These are phyloP conservation scores for Protomyces macrosporus DNA, from an alignment of 1,139 yeast genomes.

Conservation along the genomic window DNA sequence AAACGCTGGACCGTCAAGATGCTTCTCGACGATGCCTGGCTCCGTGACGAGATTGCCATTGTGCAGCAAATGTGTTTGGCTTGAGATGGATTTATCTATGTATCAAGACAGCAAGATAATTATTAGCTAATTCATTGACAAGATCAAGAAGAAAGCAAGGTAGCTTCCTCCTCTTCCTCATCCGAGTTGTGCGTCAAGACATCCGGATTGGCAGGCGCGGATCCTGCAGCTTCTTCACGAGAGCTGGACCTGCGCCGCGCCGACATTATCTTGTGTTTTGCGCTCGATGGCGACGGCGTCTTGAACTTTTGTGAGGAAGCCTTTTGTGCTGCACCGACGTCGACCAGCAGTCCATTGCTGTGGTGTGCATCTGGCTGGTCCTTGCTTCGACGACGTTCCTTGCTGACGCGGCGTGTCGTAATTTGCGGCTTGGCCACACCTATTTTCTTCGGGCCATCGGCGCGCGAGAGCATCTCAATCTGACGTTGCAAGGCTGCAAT, in stretches of 20 bases:
- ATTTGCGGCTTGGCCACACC: background rate
- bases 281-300: background rate
- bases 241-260: background rate
- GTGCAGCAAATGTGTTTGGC: background rate
- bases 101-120: too few relatives aligned
- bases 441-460: background rate
- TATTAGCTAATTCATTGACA: too few relatives aligned
- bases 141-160: background rate
- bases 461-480: background rate
- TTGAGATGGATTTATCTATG: background rate
- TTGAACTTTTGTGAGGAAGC: background rate
- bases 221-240: background rate
- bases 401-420: background rate
- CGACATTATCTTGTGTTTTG: background rate
- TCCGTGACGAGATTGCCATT: constrained; percentile 31
- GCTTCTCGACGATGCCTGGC: constrained; percentile 42
- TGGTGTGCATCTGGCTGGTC: background rate
- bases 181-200: background rate
- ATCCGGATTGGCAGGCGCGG: background rate
- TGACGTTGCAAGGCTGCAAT: background rate
- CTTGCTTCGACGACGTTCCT: background rate
- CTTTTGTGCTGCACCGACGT: background rate
- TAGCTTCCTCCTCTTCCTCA: background rate
- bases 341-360: background rate
- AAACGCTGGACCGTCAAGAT: constrained; percentile 45